Conservation (phyloP, 1,284 basidiomycete species). For the Ceratobasidium sp. region DNA sequence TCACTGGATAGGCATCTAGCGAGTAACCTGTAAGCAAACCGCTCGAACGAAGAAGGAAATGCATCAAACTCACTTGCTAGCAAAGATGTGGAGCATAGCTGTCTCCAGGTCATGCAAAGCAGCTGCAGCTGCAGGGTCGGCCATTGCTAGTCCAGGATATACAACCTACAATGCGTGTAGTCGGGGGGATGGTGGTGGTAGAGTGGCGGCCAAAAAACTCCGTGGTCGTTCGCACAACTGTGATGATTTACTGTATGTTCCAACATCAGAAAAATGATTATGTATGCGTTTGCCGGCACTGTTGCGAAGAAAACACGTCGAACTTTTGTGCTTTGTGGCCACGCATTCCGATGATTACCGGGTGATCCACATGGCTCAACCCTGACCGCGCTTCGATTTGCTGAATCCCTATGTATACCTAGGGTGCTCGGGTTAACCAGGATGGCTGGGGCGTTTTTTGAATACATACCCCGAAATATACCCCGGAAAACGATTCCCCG, state of each 20-base stretch:
- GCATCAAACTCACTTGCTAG: conserved; percentile 25
- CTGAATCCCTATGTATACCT: no score
- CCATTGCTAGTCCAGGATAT: background rate
- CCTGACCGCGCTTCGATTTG: no score
- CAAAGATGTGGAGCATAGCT: conserved; percentile 22
- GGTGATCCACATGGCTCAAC: conserved; percentile 3
- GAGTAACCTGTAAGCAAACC: background rate
- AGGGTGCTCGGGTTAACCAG: no score
- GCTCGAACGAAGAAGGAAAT: background rate
- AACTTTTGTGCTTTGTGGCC: no score
- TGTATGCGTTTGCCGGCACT: conserved; percentile 29
- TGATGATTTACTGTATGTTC: background rate
- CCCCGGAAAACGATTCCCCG: no score
- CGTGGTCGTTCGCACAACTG: background rate
- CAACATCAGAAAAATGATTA: conserved; percentile 31
- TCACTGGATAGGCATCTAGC: conserved; percentile 40
- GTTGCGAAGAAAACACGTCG: background rate
- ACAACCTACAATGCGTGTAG: background rate
- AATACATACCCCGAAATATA: no score
- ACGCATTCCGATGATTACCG: no score
- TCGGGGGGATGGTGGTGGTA: background rate
- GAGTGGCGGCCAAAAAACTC: background rate
- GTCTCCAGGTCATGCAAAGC: conserved; percentile 18
- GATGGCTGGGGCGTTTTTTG: no score
- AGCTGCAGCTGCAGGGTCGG: conserved; percentile 5